phyloP scores from a whole-genome alignment of 2,329 filamentous ascomycete species.

The Lecanicillium sp. region DNA sequence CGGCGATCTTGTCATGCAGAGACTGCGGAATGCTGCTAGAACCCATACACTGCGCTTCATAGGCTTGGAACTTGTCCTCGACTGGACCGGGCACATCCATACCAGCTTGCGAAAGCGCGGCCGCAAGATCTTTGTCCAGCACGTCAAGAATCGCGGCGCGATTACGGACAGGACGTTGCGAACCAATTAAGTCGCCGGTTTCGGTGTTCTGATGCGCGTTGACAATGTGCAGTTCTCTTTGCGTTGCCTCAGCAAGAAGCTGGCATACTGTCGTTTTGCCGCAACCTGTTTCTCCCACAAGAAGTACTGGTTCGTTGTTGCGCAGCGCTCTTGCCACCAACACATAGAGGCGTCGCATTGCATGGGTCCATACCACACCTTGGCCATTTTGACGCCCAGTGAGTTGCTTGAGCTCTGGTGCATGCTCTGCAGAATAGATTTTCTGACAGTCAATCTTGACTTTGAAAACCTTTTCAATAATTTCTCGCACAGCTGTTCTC shows the following conservation, averaged over 20 bases:
- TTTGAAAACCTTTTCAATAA: conserved; percentile 88
- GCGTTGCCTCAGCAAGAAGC: conserved; percentile 73
- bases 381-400: conserved; percentile 42
- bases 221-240: conserved; percentile 74
- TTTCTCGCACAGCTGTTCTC: conserved; percentile 70
- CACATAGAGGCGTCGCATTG: conserved; percentile 87
- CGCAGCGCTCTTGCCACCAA: conserved; percentile 79
- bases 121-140: conserved; percentile 53
- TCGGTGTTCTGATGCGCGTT: conserved; percentile 99
- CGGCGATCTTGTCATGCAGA: conserved; percentile 37
- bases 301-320: conserved; percentile 87
- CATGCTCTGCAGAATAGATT: conserved; percentile 59
- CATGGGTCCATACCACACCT: conserved; percentile 85
- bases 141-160: conserved; percentile 62
- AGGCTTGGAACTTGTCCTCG: conserved; percentile 50
- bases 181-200: conserved; percentile 93
- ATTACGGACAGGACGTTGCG: conserved; percentile 86
- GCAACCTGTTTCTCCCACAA: conserved; percentile 95
- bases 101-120: conserved; percentile 34
- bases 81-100: conserved; percentile 33
- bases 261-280: conserved; percentile 97
- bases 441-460: conserved; percentile 67
- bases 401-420: conserved; percentile 47
- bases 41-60: conserved; percentile 38
- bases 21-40: conserved; percentile 39